These are phyloP conservation scores for Volvariella volvacea DNA, from an alignment of 1,284 basidiomycete genomes.

Conservation along the genomic window DNA sequence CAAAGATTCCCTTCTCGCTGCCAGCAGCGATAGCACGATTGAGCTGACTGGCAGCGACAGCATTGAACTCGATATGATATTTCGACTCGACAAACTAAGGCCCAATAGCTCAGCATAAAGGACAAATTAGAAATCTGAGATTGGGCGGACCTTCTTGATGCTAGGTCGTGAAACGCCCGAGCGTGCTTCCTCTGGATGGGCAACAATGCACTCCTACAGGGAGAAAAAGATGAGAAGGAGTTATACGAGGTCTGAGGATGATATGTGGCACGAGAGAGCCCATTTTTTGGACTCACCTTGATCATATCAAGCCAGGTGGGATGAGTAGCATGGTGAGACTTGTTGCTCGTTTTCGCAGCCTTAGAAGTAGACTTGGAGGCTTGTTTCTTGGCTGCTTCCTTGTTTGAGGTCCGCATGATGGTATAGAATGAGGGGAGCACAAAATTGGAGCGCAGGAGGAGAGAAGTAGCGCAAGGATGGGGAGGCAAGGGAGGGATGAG, in stretches of 20 bases:
- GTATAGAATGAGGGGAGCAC: neutral
- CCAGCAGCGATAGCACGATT: constrained; percentile 77
- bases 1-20: constrained; percentile 73
- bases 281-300: constrained; percentile 42
- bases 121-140: constrained; percentile 1
- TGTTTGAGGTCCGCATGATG: constrained; percentile 24
- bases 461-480: constrained; percentile 9
- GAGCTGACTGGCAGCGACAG: constrained; percentile 76
- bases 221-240: constrained; percentile 5
- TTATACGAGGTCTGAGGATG: constrained; percentile 1
- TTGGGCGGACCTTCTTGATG: constrained; percentile 75
- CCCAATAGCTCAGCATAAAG: constrained; percentile 4
- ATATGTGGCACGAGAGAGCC: constrained; percentile 6
- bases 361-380: constrained; percentile 15
- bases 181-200: constrained; percentile 73
- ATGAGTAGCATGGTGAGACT: constrained; percentile 40
- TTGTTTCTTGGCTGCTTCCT: constrained; percentile 29
- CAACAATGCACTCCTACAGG: constrained; percentile 73
- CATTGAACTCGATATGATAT: constrained; percentile 75
- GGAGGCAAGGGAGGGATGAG: constrained; percentile 18
- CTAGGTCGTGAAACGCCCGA: constrained; percentile 83
- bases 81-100: constrained; percentile 60
- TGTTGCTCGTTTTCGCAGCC: constrained; percentile 22
- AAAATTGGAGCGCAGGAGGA: constrained; percentile 1
- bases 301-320: constrained; percentile 77